Conservation (phyloP, 1,284 basidiomycete species). For the Tylopilus orsonianus region DNA sequence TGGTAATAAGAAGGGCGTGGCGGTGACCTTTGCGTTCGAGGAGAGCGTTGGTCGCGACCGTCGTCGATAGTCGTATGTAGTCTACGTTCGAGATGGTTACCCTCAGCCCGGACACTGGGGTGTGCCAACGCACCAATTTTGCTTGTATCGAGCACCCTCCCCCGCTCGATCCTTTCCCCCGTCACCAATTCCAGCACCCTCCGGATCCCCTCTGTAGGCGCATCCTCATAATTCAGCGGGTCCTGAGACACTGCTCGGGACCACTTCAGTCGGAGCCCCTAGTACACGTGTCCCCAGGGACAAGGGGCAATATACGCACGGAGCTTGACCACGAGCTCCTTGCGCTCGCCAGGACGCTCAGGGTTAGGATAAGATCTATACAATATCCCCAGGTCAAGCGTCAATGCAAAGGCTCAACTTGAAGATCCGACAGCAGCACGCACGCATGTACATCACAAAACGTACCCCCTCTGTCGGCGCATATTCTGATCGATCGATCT, state of each 20-base stretch:
- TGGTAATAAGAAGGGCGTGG: conserved; percentile 90
- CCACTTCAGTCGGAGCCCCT: not conserved
- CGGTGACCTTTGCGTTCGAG: conserved; percentile 92
- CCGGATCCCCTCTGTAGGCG: conserved; percentile 92
- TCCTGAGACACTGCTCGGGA: conserved; percentile 76
- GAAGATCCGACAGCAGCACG: conserved; percentile 14
- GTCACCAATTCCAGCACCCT: conserved; percentile 84
- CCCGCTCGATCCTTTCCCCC: conserved; percentile 65
- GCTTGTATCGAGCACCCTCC: conserved; percentile 67
- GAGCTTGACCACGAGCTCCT: conserved; percentile 81
- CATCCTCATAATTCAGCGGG: conserved; percentile 85
- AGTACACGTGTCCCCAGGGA: not conserved
- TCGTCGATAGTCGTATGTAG: conserved; percentile 91
- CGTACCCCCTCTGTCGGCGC: conserved; percentile 66
- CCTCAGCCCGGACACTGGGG: no score
- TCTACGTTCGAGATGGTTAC: conserved; percentile 50
- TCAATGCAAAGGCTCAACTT: no score
- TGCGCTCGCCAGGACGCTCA: conserved; percentile 54
- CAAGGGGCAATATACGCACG: conserved; percentile 36
- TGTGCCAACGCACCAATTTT: conserved; percentile 72
- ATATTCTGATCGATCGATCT: conserved; percentile 58
- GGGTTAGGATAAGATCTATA: conserved; percentile 72
- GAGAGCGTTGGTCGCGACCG: conserved; percentile 95
- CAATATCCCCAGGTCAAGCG: conserved; percentile 2
- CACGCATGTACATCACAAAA: conserved; percentile 84